phyloP scores from a whole-genome alignment of 148 eudicot genomes.

The Heliosperma pusillum region DNA sequence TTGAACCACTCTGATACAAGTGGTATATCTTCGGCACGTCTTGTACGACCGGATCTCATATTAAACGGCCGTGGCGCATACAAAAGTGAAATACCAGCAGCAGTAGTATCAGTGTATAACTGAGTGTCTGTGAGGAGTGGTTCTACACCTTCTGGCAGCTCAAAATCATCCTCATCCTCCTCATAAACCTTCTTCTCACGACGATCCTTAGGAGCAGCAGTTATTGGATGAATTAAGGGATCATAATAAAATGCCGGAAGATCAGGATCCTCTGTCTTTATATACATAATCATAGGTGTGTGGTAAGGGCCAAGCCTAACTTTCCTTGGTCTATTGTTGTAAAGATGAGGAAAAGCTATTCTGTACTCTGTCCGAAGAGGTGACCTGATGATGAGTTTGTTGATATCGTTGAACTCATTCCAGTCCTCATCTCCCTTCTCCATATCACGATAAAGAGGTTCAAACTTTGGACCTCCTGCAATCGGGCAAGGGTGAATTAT shows the following conservation, averaged over 20 bases:
- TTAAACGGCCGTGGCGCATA: constrained; percentile 97
- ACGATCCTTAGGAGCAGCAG: constrained; percentile 57
- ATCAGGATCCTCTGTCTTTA: constrained; percentile 98
- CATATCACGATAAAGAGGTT: constrained; percentile 99
- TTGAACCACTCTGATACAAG: constrained; percentile 98
- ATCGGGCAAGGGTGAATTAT: constrained; percentile 11
- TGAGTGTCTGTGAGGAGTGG: constrained; percentile 70
- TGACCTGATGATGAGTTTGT: constrained; percentile 93
- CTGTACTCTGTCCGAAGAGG: constrained; percentile 96
- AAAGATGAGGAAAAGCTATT: constrained; percentile 96
- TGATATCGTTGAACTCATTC: constrained; percentile 98
- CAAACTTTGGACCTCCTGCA: constrained; percentile 98
- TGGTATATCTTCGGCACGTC: constrained; percentile 98
- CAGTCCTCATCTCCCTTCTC: constrained; percentile 99
- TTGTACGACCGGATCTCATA: constrained; percentile 94
- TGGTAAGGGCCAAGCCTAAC: constrained; percentile 89
- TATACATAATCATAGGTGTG: constrained; percentile 96
- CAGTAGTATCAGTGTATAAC: constrained; percentile 92
- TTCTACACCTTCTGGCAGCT: constrained; percentile 87
- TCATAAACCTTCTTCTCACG: constrained; percentile 60
- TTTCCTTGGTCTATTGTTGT: constrained; percentile 96
- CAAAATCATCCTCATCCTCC: constrained; percentile 83
- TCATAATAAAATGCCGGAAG: constrained; percentile 97
- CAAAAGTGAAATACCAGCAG: constrained; percentile 88
- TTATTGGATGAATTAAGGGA: constrained; percentile 92